Evolutionary conservation across 495 filamentous ascomycete species (phyloP), one percentile per base, ranked within the genome.

Genomic region (Chaetomium fimeti): DNA sequence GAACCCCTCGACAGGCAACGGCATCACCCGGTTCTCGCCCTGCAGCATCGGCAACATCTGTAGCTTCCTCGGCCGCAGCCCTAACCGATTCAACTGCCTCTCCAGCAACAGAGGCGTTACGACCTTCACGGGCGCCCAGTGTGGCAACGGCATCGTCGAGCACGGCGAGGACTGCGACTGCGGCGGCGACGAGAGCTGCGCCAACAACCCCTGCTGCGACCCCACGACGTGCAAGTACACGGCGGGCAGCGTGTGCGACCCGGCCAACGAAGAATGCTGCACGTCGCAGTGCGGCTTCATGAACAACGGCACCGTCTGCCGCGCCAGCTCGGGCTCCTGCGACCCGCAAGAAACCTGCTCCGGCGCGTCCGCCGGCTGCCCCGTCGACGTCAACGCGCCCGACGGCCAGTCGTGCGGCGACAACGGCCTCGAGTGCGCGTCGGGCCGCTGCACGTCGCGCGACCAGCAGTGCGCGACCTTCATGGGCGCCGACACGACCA

Each of bases 91-190:
- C 7, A 75, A 67, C 29, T 98, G 95, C 77, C 79, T 98, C 22
- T 85, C 84, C 16, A 86, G 89, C 71, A 98, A 98, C 76, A 84
- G 85, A 66, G 88, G 88, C 63, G 87, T 98, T 20, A 80, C 82
- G n/a, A 93, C 90, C n/a, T 90, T 95, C 72, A 90, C 87, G 1
- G 89, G 89, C 68, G 88, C 88, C 63, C 87, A 91, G 70, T 98
- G 94, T 73, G 94, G 94, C 56, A 98, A 98, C 75, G 94, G 94
- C 52, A 98, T 98, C 65, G 95, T 98, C 47, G 94, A 98, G 75
- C 75, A 82, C 12, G 94, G 91, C 66, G 94, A 98, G 76, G 89
- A 98, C 18, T 98, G 94, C 75, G 94, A 98, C 77, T 98, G 94
- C 71, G 95, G 94, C 59, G 94, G 93, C 48, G 73, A 74, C 8